Evolutionary conservation across 2,329 filamentous ascomycete species (phyloP).

Genomic region (Pseudogymnoascus sp.): DNA sequence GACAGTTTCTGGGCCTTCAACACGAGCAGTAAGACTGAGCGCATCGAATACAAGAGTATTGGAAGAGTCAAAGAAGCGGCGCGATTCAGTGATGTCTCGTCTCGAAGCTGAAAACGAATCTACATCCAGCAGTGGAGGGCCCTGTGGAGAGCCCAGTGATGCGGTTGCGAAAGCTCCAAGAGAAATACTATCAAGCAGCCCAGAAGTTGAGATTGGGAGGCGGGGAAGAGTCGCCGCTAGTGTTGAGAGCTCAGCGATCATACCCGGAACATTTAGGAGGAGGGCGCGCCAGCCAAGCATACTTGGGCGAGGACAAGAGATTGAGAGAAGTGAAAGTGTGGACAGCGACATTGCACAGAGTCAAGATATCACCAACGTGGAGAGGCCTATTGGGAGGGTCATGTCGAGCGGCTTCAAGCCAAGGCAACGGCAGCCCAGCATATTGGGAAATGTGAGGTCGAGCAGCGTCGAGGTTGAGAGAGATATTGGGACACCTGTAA

Average conservation of each 20-base stretch:
- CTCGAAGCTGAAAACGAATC: conserved; percentile 9
- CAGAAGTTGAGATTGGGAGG: conserved; percentile 22
- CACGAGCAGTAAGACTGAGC: not conserved
- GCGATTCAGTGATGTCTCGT: conserved; percentile 11
- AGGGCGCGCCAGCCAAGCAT: conserved; percentile 54
- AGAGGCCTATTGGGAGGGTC: conserved; percentile 3
- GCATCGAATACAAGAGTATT: conserved; percentile 5
- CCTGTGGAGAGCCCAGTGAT: conserved; percentile 21
- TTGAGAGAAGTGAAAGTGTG: conserved; percentile 9
- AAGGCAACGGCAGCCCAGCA: conserved; percentile 29
- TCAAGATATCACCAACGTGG: conserved; percentile 9
- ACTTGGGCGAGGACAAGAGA: conserved; percentile 35
- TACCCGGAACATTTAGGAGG: conserved; percentile 45
- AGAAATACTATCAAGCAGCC: conserved; percentile 23
- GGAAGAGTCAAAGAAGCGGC: not conserved
- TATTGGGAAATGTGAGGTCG: conserved; percentile 25
- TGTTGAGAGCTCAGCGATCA: conserved; percentile 39
- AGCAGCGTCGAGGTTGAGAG: conserved; percentile 21
- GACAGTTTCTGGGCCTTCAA: not conserved
- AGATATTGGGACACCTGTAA: conserved; percentile 19
- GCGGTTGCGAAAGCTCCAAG: conserved; percentile 18
- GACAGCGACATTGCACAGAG: conserved; percentile 10
- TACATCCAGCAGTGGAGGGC: conserved; percentile 24
- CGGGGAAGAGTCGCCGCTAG: not conserved
- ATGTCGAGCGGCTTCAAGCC: conserved; percentile 22